Evolutionary conservation across 2,329 filamentous ascomycete species (phyloP).

Genomic region (Balansia obtecta): DNA sequence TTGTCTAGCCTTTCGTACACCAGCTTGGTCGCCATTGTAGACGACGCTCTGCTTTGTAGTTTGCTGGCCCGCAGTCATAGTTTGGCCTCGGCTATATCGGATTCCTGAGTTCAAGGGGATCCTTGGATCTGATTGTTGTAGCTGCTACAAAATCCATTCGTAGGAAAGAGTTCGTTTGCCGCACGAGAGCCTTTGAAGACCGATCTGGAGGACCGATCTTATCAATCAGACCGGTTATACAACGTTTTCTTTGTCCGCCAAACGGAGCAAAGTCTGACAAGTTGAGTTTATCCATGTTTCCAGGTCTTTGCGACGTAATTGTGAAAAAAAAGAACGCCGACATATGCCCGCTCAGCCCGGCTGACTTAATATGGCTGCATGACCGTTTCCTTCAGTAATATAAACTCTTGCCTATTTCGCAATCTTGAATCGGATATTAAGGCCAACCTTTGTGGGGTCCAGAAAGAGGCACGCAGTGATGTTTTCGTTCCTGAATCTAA

Average conservation of each 20-base stretch:
- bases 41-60: constrained; percentile 15
- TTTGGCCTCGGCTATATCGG: neutral
- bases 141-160: no score
- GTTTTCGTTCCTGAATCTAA: neutral
- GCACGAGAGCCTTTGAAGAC: neutral
- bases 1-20: constrained; percentile 6
- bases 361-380: neutral
- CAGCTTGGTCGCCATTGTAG: neutral
- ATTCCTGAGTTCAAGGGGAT: neutral
- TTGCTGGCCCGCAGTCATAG: no score
- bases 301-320: neutral
- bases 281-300: neutral
- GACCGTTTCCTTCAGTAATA: neutral
- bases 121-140: no score
- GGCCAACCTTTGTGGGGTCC: neutral
- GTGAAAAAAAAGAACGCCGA: neutral
- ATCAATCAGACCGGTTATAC: neutral
- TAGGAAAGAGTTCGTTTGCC: no score
- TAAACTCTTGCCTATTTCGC: no score
- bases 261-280: neutral
- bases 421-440: no score
- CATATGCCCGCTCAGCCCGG: neutral
- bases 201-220: no score
- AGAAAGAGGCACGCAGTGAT: neutral
- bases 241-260: neutral